Conservation (phyloP, 441 rosid species). For the Macaranga tanarius region DNA sequence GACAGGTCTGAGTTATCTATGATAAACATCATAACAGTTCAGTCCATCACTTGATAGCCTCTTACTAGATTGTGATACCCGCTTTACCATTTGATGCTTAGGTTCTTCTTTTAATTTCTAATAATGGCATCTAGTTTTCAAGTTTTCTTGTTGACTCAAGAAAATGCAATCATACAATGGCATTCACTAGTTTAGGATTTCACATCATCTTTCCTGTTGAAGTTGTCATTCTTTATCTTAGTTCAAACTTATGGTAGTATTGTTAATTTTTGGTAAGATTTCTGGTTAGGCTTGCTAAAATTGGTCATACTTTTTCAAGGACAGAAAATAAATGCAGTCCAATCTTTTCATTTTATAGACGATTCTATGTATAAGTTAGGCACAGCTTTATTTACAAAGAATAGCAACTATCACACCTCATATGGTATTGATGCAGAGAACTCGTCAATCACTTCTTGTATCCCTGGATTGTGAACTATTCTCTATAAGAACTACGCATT, state of each 20-base stretch:
- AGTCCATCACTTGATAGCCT: background rate
- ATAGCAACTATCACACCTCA: background rate
- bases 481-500: background rate
- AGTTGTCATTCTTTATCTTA: background rate
- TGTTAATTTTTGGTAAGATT: background rate
- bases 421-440: background rate
- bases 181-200: background rate
- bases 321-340: background rate
- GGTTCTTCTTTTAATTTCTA: background rate
- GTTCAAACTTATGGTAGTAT: background rate
- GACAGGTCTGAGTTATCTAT: slow-evolving; percentile 57
- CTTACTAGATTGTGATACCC: background rate
- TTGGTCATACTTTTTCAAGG: background rate
- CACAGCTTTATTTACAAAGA: background rate
- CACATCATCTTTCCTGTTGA: background rate
- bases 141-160: background rate
- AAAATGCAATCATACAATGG: background rate
- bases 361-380: background rate
- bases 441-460: background rate
- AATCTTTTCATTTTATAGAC: background rate
- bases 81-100: background rate
- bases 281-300: background rate
- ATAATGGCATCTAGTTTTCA: slow-evolving; percentile 6
- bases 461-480: slow-evolving; percentile 4
- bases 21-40: background rate